Conservation (phyloP, 2,329 filamentous ascomycete species). For the Fusarium sp. region DNA sequence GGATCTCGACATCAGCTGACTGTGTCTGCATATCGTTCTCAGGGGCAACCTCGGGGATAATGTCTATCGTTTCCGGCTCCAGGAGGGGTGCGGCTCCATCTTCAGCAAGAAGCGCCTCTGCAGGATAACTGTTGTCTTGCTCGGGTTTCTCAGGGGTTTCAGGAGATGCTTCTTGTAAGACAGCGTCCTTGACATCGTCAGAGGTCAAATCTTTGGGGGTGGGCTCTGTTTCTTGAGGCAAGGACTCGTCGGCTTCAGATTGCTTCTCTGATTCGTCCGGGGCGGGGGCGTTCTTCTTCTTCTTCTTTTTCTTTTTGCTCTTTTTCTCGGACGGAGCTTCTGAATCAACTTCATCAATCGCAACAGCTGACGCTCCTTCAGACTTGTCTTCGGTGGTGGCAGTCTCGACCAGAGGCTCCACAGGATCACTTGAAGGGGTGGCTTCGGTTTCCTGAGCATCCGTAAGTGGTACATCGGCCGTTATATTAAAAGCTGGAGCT, state of each 20-base stretch:
- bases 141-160: slow-evolving; percentile 6
- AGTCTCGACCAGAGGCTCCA: slow-evolving; percentile 2
- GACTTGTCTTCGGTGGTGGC: slow-evolving; percentile 8
- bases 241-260: slow-evolving; percentile 17
- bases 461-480: neutral
- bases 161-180: slow-evolving; percentile 17
- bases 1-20: slow-evolving; percentile 42
- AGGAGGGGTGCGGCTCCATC: slow-evolving; percentile 18
- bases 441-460: slow-evolving; percentile 15
- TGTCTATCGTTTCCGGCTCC: slow-evolving; percentile 30
- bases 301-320: slow-evolving; percentile 55
- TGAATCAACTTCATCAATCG: slow-evolving; percentile 8
- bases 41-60: slow-evolving; percentile 29
- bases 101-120: slow-evolving; percentile 9
- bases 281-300: slow-evolving; percentile 38
- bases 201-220: slow-evolving; percentile 1
- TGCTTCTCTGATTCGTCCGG: slow-evolving; percentile 32
- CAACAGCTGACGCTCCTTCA: slow-evolving; percentile 8
- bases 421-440: neutral
- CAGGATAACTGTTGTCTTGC: slow-evolving; percentile 11
- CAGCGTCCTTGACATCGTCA: slow-evolving; percentile 9
- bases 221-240: slow-evolving; percentile 20
- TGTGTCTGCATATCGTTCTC: slow-evolving; percentile 41
- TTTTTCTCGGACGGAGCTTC: slow-evolving; percentile 37
- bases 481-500: neutral